Evolutionary conservation across 345 rosid genomes (phyloP).

Genomic region (Zanthoxylum bungeanum): DNA sequence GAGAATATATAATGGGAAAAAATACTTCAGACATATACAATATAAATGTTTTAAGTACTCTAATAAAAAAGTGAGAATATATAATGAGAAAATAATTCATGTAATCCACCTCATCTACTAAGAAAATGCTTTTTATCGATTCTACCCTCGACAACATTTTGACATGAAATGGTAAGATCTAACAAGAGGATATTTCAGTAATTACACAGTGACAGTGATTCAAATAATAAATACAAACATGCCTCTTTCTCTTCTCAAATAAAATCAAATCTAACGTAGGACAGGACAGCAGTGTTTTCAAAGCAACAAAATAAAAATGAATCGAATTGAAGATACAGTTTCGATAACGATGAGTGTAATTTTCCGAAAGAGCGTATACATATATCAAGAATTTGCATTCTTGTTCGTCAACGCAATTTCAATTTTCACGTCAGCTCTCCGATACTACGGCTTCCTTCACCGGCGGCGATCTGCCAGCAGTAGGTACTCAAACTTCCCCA

Average conservation of each 20-base stretch:
- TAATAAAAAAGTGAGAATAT: too few species aligned
- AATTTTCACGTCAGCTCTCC: conserved; percentile 23
- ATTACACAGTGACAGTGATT: neutral
- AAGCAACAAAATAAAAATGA: neutral
- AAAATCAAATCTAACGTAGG: neutral
- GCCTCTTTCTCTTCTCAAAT: neutral
- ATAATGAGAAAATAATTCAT: too few species aligned
- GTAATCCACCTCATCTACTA: too few species aligned
- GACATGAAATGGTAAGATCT: too few species aligned
- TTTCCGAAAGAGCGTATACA: conserved; percentile 25
- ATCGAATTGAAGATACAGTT: conserved; percentile 3
- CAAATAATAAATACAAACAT: neutral
- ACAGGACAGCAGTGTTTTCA: neutral
- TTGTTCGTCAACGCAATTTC: conserved; percentile 20
- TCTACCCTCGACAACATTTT: neutral
- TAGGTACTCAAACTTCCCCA: conserved; percentile 14
- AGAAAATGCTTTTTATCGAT: too few species aligned
- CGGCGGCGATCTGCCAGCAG: conserved; percentile 8
- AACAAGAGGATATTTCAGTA: conserved; percentile 10
- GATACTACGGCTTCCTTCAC: conserved; percentile 15
- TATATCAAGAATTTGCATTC: conserved; percentile 20
- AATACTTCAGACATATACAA: too few species aligned
- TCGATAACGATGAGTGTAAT: conserved; percentile 14
- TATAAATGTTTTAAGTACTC: too few species aligned
- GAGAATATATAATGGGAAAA: too few species aligned